These are phyloP conservation scores for Xylaria sp. DNA, from an alignment of 2,329 filamentous ascomycete genomes.

Conservation along the genomic window DNA sequence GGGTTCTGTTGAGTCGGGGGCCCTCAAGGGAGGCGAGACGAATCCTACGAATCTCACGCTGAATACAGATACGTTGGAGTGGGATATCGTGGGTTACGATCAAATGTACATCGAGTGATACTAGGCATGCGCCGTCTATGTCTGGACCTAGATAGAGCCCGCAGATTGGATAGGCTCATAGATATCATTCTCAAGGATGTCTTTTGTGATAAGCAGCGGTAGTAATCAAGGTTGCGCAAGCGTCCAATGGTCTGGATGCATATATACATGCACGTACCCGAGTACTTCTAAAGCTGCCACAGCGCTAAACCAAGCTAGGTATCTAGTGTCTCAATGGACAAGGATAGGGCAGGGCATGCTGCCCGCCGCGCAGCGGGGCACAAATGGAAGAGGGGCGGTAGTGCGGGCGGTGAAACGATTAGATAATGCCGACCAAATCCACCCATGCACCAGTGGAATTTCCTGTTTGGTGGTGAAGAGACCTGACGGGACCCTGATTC, in stretches of 20 bases:
- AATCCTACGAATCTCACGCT: constrained; percentile 64
- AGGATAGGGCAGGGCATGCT: neutral
- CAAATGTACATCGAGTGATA: constrained; percentile 47
- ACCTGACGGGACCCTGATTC: constrained; percentile 34
- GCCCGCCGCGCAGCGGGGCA: neutral
- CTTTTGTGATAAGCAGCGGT: too few species aligned
- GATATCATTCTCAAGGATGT: too few species aligned
- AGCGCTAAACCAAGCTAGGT: neutral
- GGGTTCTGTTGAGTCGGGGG: constrained; percentile 64
- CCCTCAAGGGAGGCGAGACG: constrained; percentile 60
- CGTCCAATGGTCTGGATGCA: too few species aligned
- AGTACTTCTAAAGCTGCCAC: neutral
- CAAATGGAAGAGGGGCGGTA: constrained; percentile 14
- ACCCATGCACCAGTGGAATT: constrained; percentile 35
- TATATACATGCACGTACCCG: neutral
- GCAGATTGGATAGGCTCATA: neutral
- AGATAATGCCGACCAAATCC: constrained; percentile 32
- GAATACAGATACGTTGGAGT: constrained; percentile 46
- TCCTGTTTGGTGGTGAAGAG: constrained; percentile 36
- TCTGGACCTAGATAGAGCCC: neutral
- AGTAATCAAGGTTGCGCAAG: too few species aligned
- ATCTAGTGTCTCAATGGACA: neutral
- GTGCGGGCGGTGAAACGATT: constrained; percentile 41
- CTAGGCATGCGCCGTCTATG: neutral
- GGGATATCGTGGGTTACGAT: constrained; percentile 47